Percentiles rank a stretch among this genome's conserved stretches.
These are phyloP conservation scores for Spathaspora gorwiae DNA, from an alignment of 805 yeast species.

Conservation along the genomic window DNA sequence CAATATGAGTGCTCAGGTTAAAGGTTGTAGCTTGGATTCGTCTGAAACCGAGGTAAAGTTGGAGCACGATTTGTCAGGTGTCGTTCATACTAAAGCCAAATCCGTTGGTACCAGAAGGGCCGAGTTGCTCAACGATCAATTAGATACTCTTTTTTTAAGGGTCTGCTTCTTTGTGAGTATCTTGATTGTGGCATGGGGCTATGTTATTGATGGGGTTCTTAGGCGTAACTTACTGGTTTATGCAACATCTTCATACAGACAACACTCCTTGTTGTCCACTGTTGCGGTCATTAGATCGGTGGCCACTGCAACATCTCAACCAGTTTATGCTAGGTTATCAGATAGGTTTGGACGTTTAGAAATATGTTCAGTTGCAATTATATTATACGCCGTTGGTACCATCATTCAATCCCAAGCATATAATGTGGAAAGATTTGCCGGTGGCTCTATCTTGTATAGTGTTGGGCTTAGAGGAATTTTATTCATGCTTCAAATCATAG, in stretches of 20 bases:
- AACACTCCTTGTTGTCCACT: slow-evolving; percentile 54
- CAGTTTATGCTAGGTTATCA: slow-evolving; percentile 56
- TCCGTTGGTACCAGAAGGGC: background rate
- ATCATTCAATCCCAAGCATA: slow-evolving; percentile 57
- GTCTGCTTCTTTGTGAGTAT: slow-evolving; percentile 41
- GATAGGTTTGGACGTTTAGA: slow-evolving; percentile 64
- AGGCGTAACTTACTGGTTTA: slow-evolving; percentile 39
- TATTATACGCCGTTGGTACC: slow-evolving; percentile 59
- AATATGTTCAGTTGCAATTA: slow-evolving; percentile 41
- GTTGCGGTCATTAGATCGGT: slow-evolving; percentile 54
- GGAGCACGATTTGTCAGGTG: too few relatives aligned
- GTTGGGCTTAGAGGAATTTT: slow-evolving; percentile 58
- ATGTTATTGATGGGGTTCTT: slow-evolving; percentile 51
- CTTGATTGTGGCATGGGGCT: slow-evolving; percentile 53
- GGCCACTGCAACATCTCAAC: slow-evolving; percentile 63
- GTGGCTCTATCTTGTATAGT: slow-evolving; percentile 52
- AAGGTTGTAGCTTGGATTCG: too few relatives aligned
- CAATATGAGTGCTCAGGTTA: too few relatives aligned
- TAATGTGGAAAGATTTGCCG: slow-evolving; percentile 54
- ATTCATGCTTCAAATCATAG: slow-evolving; percentile 49
- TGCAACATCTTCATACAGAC: slow-evolving; percentile 51
- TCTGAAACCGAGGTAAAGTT: too few relatives aligned
- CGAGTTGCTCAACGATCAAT: slow-evolving; percentile 1
- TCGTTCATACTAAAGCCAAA: background rate
- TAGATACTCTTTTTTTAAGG: slow-evolving; percentile 20